phyloP scores from a whole-genome alignment of 225 moss, liverwort and hornwort genomes.

The Physcomitrium patens region DNA sequence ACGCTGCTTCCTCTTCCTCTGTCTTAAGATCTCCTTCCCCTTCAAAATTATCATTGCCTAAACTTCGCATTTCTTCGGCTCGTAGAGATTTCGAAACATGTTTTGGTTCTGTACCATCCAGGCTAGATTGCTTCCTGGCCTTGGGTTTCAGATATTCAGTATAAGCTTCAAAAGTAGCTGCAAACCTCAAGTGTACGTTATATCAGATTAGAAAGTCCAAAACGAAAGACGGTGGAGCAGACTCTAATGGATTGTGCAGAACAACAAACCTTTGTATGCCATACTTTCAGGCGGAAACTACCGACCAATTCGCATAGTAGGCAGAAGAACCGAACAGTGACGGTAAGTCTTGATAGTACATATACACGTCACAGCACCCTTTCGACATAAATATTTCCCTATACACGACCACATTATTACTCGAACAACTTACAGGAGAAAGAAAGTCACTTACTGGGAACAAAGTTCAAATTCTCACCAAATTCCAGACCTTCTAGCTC shows the following conservation, averaged over 20 bases:
- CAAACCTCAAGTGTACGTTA: conserved; percentile 40
- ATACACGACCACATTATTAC: background rate
- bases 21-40: conserved; percentile 46
- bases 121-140: conserved; percentile 41
- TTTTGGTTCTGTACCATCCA: conserved; percentile 46
- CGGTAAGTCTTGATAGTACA: conserved; percentile 9
- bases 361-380: conserved; percentile 9
- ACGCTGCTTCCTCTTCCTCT: conserved; percentile 54
- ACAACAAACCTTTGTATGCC: background rate
- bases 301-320: conserved; percentile 14
- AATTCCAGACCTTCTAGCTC: conserved; percentile 66
- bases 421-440: conserved; percentile 9
- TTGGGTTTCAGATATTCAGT: conserved; percentile 41
- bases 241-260: conserved; percentile 12
- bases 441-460: conserved; percentile 37
- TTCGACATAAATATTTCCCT: conserved; percentile 13
- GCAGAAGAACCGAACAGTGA: background rate
- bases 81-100: conserved; percentile 44
- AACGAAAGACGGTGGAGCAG: conserved; percentile 11
- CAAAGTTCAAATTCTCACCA: conserved; percentile 48
- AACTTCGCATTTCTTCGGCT: conserved; percentile 44
- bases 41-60: conserved; percentile 37
- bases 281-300: conserved; percentile 17
- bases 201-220: conserved; percentile 21
- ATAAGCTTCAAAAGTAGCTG: conserved; percentile 53